phyloP scores from a whole-genome alignment of 306 rosid genomes.

The Pyrus bretschneideri region DNA sequence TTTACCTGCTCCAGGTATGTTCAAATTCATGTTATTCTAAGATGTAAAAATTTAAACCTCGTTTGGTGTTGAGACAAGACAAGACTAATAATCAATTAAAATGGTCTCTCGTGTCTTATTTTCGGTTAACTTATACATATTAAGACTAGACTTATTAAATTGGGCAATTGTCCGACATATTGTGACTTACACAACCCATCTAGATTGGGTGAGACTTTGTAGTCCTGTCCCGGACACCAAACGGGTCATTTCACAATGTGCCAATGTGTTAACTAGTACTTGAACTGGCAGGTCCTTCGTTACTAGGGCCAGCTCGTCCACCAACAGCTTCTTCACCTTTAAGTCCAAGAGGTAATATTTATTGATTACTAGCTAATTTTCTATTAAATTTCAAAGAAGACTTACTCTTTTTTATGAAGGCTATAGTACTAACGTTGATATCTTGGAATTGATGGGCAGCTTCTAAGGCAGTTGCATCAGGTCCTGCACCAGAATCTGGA shows the following conservation, averaged over 20 bases:
- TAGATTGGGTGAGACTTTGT: not conserved
- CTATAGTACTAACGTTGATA: not conserved
- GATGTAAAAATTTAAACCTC: not conserved
- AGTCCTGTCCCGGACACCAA: too few species aligned
- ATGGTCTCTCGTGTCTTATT: not conserved
- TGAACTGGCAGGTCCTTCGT: conserved; percentile 31
- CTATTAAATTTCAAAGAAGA: not conserved
- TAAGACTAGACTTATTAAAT: not conserved
- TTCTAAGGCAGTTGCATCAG: conserved; percentile 22
- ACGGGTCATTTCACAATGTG: not conserved
- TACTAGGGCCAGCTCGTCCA: conserved; percentile 20
- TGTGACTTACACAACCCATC: not conserved
- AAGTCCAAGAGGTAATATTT: conserved; percentile 43
- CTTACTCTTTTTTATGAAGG: not conserved
- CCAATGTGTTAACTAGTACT: not conserved
- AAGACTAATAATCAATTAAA: not conserved
- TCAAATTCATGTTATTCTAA: not conserved
- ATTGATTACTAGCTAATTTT: not conserved
- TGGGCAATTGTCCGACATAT: not conserved
- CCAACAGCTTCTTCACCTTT: conserved; percentile 35
- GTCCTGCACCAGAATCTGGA: conserved; percentile 14
- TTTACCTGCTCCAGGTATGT: conserved; percentile 61
- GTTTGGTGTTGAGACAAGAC: not conserved
- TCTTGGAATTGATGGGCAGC: conserved; percentile 18
- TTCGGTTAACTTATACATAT: not conserved